Conservation (phyloP, 1,284 basidiomycete species). For the Ceratobasidium sp. region DNA sequence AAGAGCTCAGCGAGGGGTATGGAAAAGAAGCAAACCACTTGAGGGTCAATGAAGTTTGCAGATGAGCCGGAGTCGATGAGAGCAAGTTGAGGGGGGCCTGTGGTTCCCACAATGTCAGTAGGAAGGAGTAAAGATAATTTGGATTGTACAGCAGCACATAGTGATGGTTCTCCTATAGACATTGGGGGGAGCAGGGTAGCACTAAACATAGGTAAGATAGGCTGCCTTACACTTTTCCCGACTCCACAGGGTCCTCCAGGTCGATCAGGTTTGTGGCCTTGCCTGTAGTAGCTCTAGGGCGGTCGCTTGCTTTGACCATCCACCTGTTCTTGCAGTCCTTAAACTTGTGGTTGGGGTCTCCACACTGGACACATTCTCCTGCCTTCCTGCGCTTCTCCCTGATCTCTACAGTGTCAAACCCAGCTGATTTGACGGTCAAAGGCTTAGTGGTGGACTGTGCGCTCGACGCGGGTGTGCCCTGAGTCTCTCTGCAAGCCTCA, state of each 20-base stretch:
- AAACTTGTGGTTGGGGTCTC: background rate
- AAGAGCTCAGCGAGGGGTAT: background rate
- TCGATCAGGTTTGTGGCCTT: background rate
- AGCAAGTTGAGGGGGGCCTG: background rate
- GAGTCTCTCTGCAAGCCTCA: background rate
- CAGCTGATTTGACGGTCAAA: too few relatives aligned
- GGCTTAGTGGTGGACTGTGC: background rate
- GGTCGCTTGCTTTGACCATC: background rate
- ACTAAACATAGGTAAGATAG: constrained; percentile 2
- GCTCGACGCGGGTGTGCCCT: background rate
- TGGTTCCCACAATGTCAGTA: too few relatives aligned
- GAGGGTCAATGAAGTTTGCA: background rate
- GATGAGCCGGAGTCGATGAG: background rate
- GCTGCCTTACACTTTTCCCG: constrained; percentile 6
- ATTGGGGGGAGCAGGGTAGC: background rate
- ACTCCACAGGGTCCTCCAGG: background rate
- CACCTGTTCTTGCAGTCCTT: background rate
- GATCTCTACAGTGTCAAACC: background rate
- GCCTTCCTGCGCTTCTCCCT: background rate
- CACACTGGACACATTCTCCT: background rate
- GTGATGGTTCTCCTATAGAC: background rate
- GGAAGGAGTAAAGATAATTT: background rate
- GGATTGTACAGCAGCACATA: background rate
- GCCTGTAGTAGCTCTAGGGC: background rate
- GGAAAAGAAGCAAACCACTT: background rate